These are phyloP conservation scores for Aspergillus glaucus DNA, from an alignment of 2,329 filamentous ascomycete species.

Conservation along the genomic window DNA sequence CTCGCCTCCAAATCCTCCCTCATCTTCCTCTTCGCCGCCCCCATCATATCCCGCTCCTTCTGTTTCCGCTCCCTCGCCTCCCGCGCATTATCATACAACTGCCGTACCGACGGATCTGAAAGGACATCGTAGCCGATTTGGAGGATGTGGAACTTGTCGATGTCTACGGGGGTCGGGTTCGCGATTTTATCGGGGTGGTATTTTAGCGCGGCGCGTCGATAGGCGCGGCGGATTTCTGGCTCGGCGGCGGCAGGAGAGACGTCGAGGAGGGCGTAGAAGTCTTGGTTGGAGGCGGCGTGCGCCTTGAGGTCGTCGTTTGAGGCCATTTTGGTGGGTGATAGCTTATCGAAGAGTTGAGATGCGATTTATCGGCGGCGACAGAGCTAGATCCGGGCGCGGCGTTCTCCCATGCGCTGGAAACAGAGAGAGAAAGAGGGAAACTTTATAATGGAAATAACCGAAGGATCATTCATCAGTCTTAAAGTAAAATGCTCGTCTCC, in stretches of 20 bases:
- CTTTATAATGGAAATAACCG: too few relatives aligned
- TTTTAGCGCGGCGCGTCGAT: constrained; percentile 77
- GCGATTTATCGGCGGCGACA: neutral
- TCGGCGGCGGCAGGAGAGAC: constrained; percentile 60
- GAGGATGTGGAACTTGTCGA: constrained; percentile 76
- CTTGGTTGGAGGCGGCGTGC: constrained; percentile 56
- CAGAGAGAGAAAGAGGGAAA: too few relatives aligned
- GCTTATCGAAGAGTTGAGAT: neutral
- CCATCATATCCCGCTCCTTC: constrained; percentile 66
- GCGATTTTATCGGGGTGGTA: constrained; percentile 91
- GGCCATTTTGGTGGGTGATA: constrained; percentile 2
- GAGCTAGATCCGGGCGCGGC: too few relatives aligned
- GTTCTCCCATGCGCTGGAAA: too few relatives aligned
- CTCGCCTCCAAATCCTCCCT: constrained; percentile 79
- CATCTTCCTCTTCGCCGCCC: constrained; percentile 66
- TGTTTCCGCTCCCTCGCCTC: constrained; percentile 64
- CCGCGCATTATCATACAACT: constrained; percentile 71
- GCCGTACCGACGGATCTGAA: constrained; percentile 61
- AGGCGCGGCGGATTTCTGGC: constrained; percentile 74
- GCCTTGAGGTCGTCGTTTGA: constrained; percentile 45
- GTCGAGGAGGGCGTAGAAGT: constrained; percentile 72
- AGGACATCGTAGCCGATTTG: constrained; percentile 84
- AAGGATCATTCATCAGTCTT: too few relatives aligned
- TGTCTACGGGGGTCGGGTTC: constrained; percentile 58
- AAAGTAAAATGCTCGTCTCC: too few relatives aligned